Conservation (phyloP, 208 protist species). For the Novymonas esmeraldas region DNA sequence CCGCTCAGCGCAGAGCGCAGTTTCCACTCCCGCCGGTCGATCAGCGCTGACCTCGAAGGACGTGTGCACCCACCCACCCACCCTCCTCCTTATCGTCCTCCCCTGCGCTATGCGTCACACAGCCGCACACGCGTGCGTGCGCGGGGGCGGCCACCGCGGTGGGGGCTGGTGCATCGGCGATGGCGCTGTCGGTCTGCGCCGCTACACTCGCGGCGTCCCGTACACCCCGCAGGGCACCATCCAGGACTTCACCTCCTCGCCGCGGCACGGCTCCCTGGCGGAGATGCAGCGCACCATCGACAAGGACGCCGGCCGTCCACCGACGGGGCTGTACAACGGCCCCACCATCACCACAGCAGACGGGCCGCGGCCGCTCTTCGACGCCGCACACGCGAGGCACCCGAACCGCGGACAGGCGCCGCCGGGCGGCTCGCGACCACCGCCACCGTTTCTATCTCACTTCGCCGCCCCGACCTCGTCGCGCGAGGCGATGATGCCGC, state of each 20-base stretch:
- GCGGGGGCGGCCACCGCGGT: not conserved
- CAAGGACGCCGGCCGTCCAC: conserved; percentile 31
- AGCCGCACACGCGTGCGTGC: not conserved
- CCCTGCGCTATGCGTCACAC: not conserved
- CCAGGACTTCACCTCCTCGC: conserved; percentile 70
- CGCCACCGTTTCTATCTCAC: conserved; percentile 8
- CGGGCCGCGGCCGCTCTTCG: conserved; percentile 42
- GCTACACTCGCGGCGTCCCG: conserved; percentile 59
- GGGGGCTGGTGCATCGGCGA: not conserved
- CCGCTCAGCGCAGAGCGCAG: too few relatives aligned
- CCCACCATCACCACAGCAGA: conserved; percentile 49
- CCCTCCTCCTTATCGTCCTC: not conserved
- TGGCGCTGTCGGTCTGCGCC: not conserved
- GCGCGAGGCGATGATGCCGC: conserved; percentile 19
- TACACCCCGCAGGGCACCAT: conserved; percentile 69
- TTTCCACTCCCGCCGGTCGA: too few relatives aligned
- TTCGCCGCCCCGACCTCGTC: conserved; percentile 1
- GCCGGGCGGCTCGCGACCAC: not conserved
- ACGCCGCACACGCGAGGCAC: conserved; percentile 4
- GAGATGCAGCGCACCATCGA: conserved; percentile 67
- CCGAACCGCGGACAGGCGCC: conserved; percentile 2
- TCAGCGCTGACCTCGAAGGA: too few relatives aligned
- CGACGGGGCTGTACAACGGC: conserved; percentile 52
- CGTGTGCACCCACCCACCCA: not conserved
- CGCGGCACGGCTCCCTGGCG: conserved; percentile 43